Conservation (phyloP, 2,329 filamentous ascomycete genomes). For the Keithomyces neogunnii region DNA sequence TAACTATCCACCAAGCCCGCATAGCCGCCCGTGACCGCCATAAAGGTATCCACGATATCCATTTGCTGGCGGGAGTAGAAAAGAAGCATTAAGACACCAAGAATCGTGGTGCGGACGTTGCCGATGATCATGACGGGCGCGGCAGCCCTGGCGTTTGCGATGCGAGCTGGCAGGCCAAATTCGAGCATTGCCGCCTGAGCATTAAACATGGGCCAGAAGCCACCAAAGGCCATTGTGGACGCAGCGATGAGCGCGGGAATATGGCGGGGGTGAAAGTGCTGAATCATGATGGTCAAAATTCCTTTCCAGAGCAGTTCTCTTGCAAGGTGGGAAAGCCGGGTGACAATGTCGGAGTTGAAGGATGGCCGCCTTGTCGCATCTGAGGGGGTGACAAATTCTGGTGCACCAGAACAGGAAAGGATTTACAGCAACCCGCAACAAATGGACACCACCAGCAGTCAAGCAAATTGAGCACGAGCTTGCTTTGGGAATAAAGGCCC, state of each 20-base stretch:
- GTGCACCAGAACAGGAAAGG: no score
- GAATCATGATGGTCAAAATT: slow-evolving; percentile 1
- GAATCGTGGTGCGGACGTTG: slow-evolving; percentile 5
- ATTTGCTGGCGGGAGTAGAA: slow-evolving; percentile 8
- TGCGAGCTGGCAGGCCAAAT: slow-evolving; percentile 6
- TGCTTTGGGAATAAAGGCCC: no score
- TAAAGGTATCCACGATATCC: slow-evolving; percentile 5
- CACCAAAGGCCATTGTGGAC: slow-evolving; percentile 8
- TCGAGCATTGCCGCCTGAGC: slow-evolving; percentile 8
- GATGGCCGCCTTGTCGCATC: no score
- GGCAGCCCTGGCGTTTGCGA: slow-evolving; percentile 4
- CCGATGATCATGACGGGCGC: slow-evolving; percentile 8
- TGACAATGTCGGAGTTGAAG: no score
- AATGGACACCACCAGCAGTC: no score
- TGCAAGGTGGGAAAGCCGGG: no score
- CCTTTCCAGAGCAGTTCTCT: no score
- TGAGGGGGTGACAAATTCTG: no score
- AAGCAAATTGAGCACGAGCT: no score
- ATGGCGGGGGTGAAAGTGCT: slow-evolving; percentile 5
- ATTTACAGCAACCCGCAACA: no score
- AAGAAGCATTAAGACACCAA: slow-evolving; percentile 7
- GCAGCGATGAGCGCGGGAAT: slow-evolving; percentile 5
- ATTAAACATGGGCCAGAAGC: slow-evolving; percentile 9
- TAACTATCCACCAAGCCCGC: slow-evolving; percentile 8
- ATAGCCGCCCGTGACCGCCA: slow-evolving; percentile 8